A percentile compares a stretch with the other conserved stretches of the same genome.
Evolutionary conservation across 495 filamentous ascomycete genomes (phyloP).

Genomic region (Penicillium ochrochloron): DNA sequence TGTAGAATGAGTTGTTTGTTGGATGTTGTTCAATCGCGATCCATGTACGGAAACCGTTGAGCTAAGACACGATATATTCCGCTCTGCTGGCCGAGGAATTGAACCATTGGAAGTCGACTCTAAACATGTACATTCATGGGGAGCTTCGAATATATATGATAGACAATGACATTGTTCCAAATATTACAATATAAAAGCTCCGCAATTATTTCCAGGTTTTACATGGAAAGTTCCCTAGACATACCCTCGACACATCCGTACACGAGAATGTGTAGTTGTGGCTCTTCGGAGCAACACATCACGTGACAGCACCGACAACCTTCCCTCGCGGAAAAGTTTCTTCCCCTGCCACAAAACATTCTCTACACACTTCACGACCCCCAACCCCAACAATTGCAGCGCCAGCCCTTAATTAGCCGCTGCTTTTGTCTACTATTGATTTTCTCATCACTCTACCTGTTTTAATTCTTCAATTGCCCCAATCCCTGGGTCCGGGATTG

Average conservation of each 20-base stretch:
- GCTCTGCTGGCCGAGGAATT: not conserved
- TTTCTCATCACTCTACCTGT: not conserved
- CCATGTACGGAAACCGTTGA: too few relatives aligned
- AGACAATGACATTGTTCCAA: too few relatives aligned
- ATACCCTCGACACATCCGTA: too few relatives aligned
- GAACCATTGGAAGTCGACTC: too few relatives aligned
- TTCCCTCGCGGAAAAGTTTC: conserved; percentile 44
- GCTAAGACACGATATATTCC: not conserved
- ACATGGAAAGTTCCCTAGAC: too few relatives aligned
- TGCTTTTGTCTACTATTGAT: conserved; percentile 12
- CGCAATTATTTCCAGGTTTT: too few relatives aligned
- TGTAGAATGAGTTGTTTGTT: too few relatives aligned
- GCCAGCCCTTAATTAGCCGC: conserved; percentile 18
- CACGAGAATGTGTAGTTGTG: not conserved
- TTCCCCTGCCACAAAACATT: conserved; percentile 31
- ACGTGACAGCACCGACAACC: conserved; percentile 36
- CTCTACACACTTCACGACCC: conserved; percentile 17
- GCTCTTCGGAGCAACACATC: conserved; percentile 15
- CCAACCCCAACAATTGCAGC: conserved; percentile 31
- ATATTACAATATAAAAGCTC: too few relatives aligned
- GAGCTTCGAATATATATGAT: too few relatives aligned
- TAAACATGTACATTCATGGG: too few relatives aligned
- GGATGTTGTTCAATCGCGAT: too few relatives aligned
- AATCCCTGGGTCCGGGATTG: conserved; percentile 15
- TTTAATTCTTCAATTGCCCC: conserved; percentile 5